Base-by-base conservation (phyloP, 2,329 filamentous ascomycete genomes). In the Fusarium dlaminii region DNA sequence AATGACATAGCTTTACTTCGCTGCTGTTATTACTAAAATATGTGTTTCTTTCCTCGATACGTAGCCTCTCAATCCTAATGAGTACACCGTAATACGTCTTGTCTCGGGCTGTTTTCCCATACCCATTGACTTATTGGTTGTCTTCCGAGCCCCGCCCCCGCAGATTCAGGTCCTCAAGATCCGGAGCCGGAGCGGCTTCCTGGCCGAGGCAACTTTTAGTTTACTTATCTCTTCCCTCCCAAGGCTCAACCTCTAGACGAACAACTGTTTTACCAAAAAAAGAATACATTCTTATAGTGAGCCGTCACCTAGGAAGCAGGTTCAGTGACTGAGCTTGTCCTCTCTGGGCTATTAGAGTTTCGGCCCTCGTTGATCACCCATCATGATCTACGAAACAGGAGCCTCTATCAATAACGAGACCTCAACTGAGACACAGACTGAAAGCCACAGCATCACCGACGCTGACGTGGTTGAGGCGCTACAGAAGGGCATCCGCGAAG, bases 401-500 rank as follows among this genome's bases (percentile, higher is more conserved):
- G 57, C 57, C 46, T 49, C 61, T 24, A 57, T 52, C 59, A 67
- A 55, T 49, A 66, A 70, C 61, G 55, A 73, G 58, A 63, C 63
- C 45, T 68, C 65, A 51, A 51, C 27, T 61, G 62, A 55, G 36
- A 29, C 57, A 60, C 42, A 62, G 54, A 43, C 57, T 15, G 45
- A 58, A 56, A 71, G 57, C 54, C 78, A 70, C 62, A 68, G 55
- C 68, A 73, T 79, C 67, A 74, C 75, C 39, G 76, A 78, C 48
- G 66, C 58, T 60, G 79, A 81, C 68, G 75, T 79, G 60, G 74
- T 81, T 69, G 76, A 75, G 58, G 67, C 66, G 39, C 51, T 75
- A 52, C 74, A 78, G 61, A 71, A 76, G 46, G 66, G 67, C 37
- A 69, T 78, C 49, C 73, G 63, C 30, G 74, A 78, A 54, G 72